Base-by-base conservation (phyloP, 2,329 filamentous ascomycete genomes). In the Diaporthe ilicicola region DNA sequence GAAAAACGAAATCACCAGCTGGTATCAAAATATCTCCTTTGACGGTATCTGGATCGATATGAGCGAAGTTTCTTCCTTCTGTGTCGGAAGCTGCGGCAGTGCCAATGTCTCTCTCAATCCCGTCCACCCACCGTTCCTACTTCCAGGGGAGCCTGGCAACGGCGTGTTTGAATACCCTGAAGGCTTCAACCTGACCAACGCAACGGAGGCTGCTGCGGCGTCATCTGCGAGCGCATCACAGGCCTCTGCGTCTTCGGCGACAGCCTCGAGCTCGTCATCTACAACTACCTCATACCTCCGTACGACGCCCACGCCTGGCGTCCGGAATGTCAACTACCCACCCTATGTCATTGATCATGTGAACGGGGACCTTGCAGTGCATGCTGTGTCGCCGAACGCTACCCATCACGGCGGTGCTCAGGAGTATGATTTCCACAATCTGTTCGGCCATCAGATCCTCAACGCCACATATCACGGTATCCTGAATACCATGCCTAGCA, bases 401-500 rank as follows among this genome's bases (percentile, higher is more conserved):
- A 94, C 92, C 2, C 93, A 96, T 76, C 84, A 88, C 55, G 92
- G 93, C 75, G 93, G 93, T 4, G 84, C 89, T 1, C 79, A 89
- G 50, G 92, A 97, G 78, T 97, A 97, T 77, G 93, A 73, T 34
- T 77, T 93, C 32, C 94, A 97, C 84, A 96, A 93, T 77, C 82
- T 96, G 1, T 95, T 87, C 76, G 93, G 93, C 0, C 87, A 93
- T 76, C 90, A 92, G 78, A 93, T 95, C 74, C 84, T 94, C 70
- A 92, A 92, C 72, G 92, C 93, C 12, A 96, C 94, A 0, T 94
- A 94, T 77, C 83, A 91, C 56, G 92, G 90, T 70, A 87, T 96
- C 39, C 82, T 91, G 3, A 79, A 84, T 2, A 84, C 93, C 22
- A 89, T 89, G 72, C 89, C 92, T 0, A 85, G 82, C 17, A 92